Conservation (phyloP, 106 monocot species). For the Agapanthus africanus region DNA sequence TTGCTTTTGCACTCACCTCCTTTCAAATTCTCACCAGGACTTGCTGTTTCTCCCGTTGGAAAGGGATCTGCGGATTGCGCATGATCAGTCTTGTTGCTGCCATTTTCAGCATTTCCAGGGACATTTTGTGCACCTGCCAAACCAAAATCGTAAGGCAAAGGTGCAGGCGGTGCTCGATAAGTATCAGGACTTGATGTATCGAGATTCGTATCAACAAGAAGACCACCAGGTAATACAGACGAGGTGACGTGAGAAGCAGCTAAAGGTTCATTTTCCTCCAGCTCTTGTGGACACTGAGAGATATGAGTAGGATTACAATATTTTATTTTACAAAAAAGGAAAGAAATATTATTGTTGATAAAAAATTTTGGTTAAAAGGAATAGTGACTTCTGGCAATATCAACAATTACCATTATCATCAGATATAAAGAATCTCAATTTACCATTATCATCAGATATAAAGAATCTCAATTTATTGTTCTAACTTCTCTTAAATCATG, state of each 20-base stretch:
- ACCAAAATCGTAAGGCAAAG: slow-evolving; percentile 45
- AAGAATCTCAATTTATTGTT: too few species aligned
- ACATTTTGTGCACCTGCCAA: slow-evolving; percentile 21
- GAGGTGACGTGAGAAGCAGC: slow-evolving; percentile 34
- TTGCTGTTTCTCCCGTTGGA: slow-evolving; percentile 11
- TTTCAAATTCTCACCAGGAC: slow-evolving; percentile 21
- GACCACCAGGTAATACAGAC: slow-evolving; percentile 32
- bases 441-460: too few species aligned
- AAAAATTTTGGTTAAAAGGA: too few species aligned
- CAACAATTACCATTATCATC: too few species aligned
- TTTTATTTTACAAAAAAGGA: too few species aligned
- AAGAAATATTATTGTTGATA: too few species aligned
- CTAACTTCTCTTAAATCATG: too few species aligned
- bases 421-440: too few species aligned
- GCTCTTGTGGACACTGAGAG: slow-evolving; percentile 53
- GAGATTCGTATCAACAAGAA: slow-evolving; percentile 48
- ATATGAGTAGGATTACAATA: too few species aligned
- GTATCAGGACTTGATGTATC: slow-evolving; percentile 51
- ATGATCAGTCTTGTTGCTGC: slow-evolving; percentile 27
- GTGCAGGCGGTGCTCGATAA: slow-evolving; percentile 50
- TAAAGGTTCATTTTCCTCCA: slow-evolving; percentile 51
- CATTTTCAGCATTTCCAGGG: slow-evolving; percentile 18
- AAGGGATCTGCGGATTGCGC: slow-evolving; percentile 12
- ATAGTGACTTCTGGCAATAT: too few species aligned
- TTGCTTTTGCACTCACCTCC: slow-evolving; percentile 31